Evolutionary conservation across 805 yeast genomes (phyloP), one percentile per base, ranked within the genome.

Genomic region (Lipomyces oligophaga): DNA sequence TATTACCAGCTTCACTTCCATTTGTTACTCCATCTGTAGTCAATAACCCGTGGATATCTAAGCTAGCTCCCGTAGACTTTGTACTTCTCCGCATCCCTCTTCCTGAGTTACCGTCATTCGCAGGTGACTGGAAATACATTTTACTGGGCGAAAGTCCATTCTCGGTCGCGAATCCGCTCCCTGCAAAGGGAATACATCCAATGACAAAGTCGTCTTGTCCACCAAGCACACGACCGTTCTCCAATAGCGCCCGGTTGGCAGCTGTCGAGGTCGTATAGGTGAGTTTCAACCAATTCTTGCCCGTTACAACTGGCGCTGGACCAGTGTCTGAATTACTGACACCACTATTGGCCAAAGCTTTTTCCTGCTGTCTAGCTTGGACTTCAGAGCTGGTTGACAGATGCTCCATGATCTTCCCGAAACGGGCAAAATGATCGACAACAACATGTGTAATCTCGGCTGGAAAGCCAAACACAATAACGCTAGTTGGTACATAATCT

Each of bases 241-340:
- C 96, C 54, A 84, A 80, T 35, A 89, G 68, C 0, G 98, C 96
- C 45, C 95, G 79, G 15, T 78, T 64, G 2, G 95, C 96, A 7
- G 89, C 75, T 1, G 81, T 70, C 5, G 83, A 77, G 48, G 80
- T 81, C 47, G 80, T 83, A 64, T 79, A 93, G 3, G 97, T 89
- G 43, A 90, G 63, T 61, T 88, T 85, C n/a, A 89, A 80, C 97
- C 97, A 90, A 32, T 85, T 80, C 37, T 79, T 76, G 1, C 97
- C 97, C 10, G 89, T 76, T 65, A 79, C 84, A 6, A 90, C 81
- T 2, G 96, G 94, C 26, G 69, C 34, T 45, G 58, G 46, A 15
- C 20, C 19, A 8, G 10, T 10, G n/a, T 34, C 55, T 25, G 46
- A 38, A 26, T 52, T 58, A 6, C 41, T 41, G 25, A 54, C 24